Evolutionary conservation across 495 filamentous ascomycete genomes (phyloP).

Genomic region (Aspergillus asperescens): DNA sequence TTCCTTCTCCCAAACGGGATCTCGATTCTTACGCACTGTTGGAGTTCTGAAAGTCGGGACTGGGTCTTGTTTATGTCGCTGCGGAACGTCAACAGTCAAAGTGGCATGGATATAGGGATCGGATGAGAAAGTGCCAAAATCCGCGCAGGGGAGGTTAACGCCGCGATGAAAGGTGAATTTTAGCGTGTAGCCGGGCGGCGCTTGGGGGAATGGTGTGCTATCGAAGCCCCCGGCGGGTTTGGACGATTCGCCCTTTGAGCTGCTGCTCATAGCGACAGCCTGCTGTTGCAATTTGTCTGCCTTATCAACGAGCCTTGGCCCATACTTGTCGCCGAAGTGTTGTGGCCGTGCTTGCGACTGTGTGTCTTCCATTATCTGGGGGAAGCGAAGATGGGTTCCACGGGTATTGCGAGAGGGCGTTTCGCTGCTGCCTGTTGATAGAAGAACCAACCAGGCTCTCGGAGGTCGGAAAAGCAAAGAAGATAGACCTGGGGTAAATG

Average conservation of each 20-base stretch:
- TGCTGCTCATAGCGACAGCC: slow-evolving; percentile 26
- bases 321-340: slow-evolving; percentile 33
- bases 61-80: slow-evolving; percentile 76
- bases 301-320: slow-evolving; percentile 50
- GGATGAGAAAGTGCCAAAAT: slow-evolving; percentile 69
- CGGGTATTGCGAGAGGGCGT: neutral
- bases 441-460: neutral
- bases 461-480: neutral
- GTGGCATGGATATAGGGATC: slow-evolving; percentile 80
- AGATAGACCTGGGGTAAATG: neutral
- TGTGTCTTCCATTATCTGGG: slow-evolving; percentile 17
- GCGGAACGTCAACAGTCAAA: slow-evolving; percentile 54
- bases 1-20: slow-evolving; percentile 75
- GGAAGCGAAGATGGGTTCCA: neutral
- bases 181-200: slow-evolving; percentile 72
- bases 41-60: slow-evolving; percentile 65
- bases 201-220: slow-evolving; percentile 65
- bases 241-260: slow-evolving; percentile 13
- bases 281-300: slow-evolving; percentile 55
- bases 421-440: slow-evolving; percentile 3
- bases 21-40: slow-evolving; percentile 61
- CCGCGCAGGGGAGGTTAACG: slow-evolving; percentile 71
- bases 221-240: slow-evolving; percentile 74
- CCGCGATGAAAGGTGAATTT: slow-evolving; percentile 82
- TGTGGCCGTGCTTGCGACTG: slow-evolving; percentile 20